phyloP scores from a whole-genome alignment of 371 early-diverging fungal species.

The Fennellomyces sp. region DNA sequence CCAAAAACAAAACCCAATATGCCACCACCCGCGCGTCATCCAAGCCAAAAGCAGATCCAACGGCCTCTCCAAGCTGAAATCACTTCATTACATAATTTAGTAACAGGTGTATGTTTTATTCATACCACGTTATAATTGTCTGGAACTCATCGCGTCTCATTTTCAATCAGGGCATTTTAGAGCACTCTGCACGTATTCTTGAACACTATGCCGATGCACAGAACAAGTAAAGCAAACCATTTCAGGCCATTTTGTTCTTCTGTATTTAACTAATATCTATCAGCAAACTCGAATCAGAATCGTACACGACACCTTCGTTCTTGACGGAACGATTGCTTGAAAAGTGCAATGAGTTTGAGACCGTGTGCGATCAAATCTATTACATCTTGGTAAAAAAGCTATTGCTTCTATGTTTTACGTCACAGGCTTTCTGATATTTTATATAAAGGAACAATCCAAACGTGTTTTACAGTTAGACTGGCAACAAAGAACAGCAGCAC shows the following conservation, averaged over 20 bases:
- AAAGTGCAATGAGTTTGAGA: constrained; percentile 50
- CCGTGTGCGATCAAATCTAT: constrained; percentile 51
- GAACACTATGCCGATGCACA: constrained; percentile 37
- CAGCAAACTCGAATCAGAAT: constrained; percentile 24
- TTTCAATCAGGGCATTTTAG: constrained; percentile 40
- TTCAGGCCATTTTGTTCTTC: neutral
- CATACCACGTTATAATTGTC: neutral
- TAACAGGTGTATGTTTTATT: constrained; percentile 25
- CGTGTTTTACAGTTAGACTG: constrained; percentile 41
- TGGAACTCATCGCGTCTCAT: neutral
- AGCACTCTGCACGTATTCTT: constrained; percentile 43
- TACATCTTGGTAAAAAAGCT: constrained; percentile 30
- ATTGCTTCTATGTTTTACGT: too few species aligned
- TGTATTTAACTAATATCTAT: neutral
- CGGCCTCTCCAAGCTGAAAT: constrained; percentile 45
- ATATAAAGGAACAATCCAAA: constrained; percentile 47
- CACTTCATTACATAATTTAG: constrained; percentile 24
- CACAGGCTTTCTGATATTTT: too few species aligned
- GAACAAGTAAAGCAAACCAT: constrained; percentile 21
- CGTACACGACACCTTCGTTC: constrained; percentile 23
- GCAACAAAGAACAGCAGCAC: constrained; percentile 29
- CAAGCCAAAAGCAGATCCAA: constrained; percentile 19
- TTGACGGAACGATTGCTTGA: constrained; percentile 31
- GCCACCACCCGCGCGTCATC: constrained; percentile 5
- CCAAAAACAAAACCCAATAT: neutral